Percentiles rank a stretch among this genome's conserved stretches.
These are phyloP conservation scores for Elaeagnus macrophylla DNA, from an alignment of 306 rosid genomes.

Conservation along the genomic window DNA sequence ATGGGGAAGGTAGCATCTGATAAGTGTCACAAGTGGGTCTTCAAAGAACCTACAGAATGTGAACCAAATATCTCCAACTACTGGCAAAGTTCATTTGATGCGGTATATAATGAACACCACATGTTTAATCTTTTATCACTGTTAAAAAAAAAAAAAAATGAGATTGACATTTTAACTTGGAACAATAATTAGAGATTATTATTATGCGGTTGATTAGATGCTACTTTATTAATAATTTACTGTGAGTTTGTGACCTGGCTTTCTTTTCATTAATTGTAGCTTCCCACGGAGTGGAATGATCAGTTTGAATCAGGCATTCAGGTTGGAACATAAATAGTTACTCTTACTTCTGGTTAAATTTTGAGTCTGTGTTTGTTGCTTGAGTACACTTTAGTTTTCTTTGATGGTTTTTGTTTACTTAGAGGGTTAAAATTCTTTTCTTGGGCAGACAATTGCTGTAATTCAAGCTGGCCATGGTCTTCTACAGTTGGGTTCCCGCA, in stretches of 20 bases:
- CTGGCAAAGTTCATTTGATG: slow-evolving; percentile 99
- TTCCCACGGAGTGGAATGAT: slow-evolving; percentile 96
- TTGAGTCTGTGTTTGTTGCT: neutral
- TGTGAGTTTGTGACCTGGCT: slow-evolving; percentile 12
- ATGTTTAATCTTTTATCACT: neutral
- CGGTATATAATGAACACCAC: slow-evolving; percentile 43
- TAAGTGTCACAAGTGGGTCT: slow-evolving; percentile 99
- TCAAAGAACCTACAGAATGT: slow-evolving; percentile 94
- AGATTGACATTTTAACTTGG: neutral
- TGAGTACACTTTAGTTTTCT: neutral
- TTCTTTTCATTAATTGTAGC: slow-evolving; percentile 62
- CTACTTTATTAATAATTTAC: slow-evolving; percentile 24
- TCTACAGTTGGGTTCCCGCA: slow-evolving; percentile 97
- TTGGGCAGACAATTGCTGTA: slow-evolving; percentile 88
- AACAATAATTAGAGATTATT: too few species aligned
- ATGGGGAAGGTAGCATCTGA: slow-evolving; percentile 99
- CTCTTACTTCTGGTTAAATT: neutral
- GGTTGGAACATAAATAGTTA: slow-evolving; percentile 43
- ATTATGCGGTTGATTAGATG: slow-evolving; percentile 19
- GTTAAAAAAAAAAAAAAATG: neutral
- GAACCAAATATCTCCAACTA: slow-evolving; percentile 95
- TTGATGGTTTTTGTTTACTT: neutral
- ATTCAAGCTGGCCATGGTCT: slow-evolving; percentile 99
- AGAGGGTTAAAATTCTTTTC: neutral
- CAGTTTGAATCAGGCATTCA: slow-evolving; percentile 99